Percentiles rank a stretch among this genome's conserved stretches.
These are phyloP conservation scores for Skeletonema potamos DNA, from an alignment of 108 stramenopile species.

Conservation along the genomic window DNA sequence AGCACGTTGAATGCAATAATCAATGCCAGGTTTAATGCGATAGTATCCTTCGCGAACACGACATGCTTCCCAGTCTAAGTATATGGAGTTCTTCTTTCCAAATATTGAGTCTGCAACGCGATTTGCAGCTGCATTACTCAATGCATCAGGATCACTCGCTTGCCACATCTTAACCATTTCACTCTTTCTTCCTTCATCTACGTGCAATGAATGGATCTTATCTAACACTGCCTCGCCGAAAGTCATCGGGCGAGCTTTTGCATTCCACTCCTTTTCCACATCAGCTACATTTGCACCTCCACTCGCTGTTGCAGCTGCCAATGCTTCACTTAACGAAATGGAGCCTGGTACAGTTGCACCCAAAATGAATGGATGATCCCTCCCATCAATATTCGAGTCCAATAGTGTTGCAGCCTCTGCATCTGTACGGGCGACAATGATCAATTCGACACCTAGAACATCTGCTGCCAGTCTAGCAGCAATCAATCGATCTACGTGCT, in stretches of 20 bases:
- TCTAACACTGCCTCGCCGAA: slow-evolving; percentile 85
- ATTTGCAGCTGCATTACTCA: slow-evolving; percentile 83
- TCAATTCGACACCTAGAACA: slow-evolving; percentile 82
- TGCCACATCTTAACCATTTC: slow-evolving; percentile 76
- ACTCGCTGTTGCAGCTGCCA: slow-evolving; percentile 47
- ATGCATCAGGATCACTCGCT: slow-evolving; percentile 74
- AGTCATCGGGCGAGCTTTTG: slow-evolving; percentile 73
- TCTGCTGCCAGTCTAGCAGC: slow-evolving; percentile 92
- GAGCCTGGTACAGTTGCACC: slow-evolving; percentile 77
- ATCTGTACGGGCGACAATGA: slow-evolving; percentile 94
- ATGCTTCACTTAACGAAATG: slow-evolving; percentile 60
- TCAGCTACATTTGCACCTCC: slow-evolving; percentile 34
- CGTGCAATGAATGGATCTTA: slow-evolving; percentile 56
- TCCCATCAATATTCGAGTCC: slow-evolving; percentile 91
- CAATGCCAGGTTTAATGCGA: slow-evolving; percentile 85
- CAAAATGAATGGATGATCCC: slow-evolving; percentile 96
- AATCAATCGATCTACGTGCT: slow-evolving; percentile 92
- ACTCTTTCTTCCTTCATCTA: slow-evolving; percentile 44
- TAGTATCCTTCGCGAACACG: slow-evolving; percentile 96
- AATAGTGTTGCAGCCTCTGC: slow-evolving; percentile 96
- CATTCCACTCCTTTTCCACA: slow-evolving; percentile 62
- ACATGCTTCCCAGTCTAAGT: slow-evolving; percentile 94
- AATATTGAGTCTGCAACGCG: slow-evolving; percentile 80
- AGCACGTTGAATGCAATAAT: slow-evolving; percentile 91
- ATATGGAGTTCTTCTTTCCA: slow-evolving; percentile 76